Base-by-base conservation (phyloP, 768 basidiomycete genomes). In the Crucibulum laeve region DNA sequence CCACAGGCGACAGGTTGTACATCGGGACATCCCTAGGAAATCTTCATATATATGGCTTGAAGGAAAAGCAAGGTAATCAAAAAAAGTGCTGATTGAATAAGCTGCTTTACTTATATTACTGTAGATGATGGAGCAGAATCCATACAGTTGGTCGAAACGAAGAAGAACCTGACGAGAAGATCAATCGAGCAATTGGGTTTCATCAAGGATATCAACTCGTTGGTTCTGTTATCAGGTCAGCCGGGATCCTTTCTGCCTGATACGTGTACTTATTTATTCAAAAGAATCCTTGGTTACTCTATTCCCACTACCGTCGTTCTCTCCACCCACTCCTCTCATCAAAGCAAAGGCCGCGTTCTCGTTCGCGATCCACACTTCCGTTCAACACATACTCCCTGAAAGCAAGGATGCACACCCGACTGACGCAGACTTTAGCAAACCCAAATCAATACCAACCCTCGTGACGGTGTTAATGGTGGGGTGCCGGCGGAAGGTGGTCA, bases 141-240 rank as follows among this genome's bases (percentile, higher is more conserved):
- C 15, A 40, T 73, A 0, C 67, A 70, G 28, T 61, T 80, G 1
- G 65, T 83, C 3, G 87, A 90, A 54, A 73, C 73, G 23, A 89
- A 76, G 77, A 84, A 82, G 54, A 68, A 63, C 10, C 58, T 91
- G 25, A 71, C 79, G 21, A 68, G 79, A 51, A 80, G 74, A 55
- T 71, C 87, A 11, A 87, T 99, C 33, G 95, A 98, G 43, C 91
- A 94, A 57, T 68, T 99, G 2, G 90, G 84, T 0, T 86, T 83
- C 42, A 75, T 97, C 50, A 83, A 83, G 49, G 88, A 91, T 52
- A 76, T 89, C n/a, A 85, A 91, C 53, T 87, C 89, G 3, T 69
- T 99, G 18, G 82, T 91, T 2, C 71, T 88, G 4, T 74, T 98
- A 3, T 87, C 90, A 19, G 94, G 94, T 91, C 56, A 46, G 74